Evolutionary conservation across 768 basidiomycete species (phyloP).

Genomic region (Leccinum aurantiacum): DNA sequence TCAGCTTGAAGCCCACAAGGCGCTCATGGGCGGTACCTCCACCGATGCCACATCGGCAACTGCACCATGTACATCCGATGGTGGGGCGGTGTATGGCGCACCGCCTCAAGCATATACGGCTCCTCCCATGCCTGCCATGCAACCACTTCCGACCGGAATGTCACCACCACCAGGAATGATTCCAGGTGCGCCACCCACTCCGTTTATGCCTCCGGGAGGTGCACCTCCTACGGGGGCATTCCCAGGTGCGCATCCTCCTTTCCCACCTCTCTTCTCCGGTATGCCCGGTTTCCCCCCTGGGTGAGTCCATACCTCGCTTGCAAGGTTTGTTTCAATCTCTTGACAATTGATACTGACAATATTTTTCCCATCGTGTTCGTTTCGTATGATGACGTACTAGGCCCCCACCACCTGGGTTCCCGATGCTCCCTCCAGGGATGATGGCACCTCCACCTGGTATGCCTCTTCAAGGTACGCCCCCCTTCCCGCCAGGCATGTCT

Average conservation of each 20-base stretch:
- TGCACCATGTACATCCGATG: conserved; percentile 37
- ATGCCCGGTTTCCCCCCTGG: conserved; percentile 57
- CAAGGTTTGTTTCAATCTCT: conserved; percentile 16
- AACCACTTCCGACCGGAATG: conserved; percentile 29
- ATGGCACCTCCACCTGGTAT: conserved; percentile 34
- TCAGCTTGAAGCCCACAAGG: conserved; percentile 87
- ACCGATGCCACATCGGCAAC: conserved; percentile 33
- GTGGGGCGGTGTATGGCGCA: conserved; percentile 67
- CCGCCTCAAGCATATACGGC: conserved; percentile 68
- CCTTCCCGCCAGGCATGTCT: conserved; percentile 39
- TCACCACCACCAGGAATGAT: conserved; percentile 40
- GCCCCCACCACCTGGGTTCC: conserved; percentile 55
- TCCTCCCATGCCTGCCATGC: conserved; percentile 37
- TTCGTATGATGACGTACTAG: conserved; percentile 29
- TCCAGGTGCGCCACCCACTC: conserved; percentile 46
- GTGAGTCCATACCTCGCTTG: conserved; percentile 37
- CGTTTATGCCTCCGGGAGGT: conserved; percentile 38
- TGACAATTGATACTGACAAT: conserved; percentile 21
- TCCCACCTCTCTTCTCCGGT: conserved; percentile 43
- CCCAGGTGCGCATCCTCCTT: conserved; percentile 37
- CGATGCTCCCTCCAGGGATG: conserved; percentile 46
- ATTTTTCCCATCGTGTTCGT: conserved; percentile 4
- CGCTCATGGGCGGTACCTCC: conserved; percentile 74
- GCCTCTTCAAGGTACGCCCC: conserved; percentile 39
- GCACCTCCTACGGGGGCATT: conserved; percentile 39